phyloP scores from a whole-genome alignment of 2,329 filamentous ascomycete species.

The Penicillium sp. region DNA sequence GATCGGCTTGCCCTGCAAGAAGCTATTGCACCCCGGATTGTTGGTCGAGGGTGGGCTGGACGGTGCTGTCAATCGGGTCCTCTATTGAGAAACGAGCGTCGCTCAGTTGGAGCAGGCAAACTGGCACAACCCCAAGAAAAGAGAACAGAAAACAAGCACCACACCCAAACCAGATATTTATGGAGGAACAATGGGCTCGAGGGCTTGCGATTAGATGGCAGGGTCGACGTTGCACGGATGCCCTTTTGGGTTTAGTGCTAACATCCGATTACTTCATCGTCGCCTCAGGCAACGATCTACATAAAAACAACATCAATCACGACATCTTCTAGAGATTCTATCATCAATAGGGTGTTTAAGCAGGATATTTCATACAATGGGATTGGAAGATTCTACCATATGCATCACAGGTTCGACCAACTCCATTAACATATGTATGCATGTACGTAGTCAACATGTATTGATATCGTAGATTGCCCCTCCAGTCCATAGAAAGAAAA shows the following conservation, averaged over 20 bases:
- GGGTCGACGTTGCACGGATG: slow-evolving; percentile 18
- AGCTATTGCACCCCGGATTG: slow-evolving; percentile 3
- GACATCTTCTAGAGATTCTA: not conserved
- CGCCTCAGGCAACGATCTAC: slow-evolving; percentile 6
- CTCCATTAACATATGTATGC: not conserved
- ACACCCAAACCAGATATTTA: slow-evolving; percentile 9
- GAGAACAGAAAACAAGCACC: slow-evolving; percentile 11
- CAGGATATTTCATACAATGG: too few species aligned
- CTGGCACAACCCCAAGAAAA: slow-evolving; percentile 7
- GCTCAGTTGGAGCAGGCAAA: slow-evolving; percentile 6
- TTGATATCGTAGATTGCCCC: not conserved
- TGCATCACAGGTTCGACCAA: too few species aligned
- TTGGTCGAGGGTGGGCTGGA: slow-evolving; percentile 8
- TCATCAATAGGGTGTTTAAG: not conserved
- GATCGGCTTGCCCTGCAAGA: slow-evolving; percentile 2
- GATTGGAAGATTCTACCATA: not conserved
- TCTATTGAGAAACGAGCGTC: slow-evolving; percentile 10
- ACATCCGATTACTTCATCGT: slow-evolving; percentile 14
- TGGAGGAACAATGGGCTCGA: slow-evolving; percentile 8
- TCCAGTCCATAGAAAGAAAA: not conserved
- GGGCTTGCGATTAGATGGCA: slow-evolving; percentile 13
- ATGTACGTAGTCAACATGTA: not conserved
- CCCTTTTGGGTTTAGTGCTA: slow-evolving; percentile 20
- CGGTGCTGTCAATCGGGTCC: slow-evolving; percentile 2
- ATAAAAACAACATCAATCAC: not conserved